A percentile compares a stretch with the other conserved stretches of the same genome.
phyloP scores from a whole-genome alignment of 345 rosid genomes.

The Ricinus communis region DNA sequence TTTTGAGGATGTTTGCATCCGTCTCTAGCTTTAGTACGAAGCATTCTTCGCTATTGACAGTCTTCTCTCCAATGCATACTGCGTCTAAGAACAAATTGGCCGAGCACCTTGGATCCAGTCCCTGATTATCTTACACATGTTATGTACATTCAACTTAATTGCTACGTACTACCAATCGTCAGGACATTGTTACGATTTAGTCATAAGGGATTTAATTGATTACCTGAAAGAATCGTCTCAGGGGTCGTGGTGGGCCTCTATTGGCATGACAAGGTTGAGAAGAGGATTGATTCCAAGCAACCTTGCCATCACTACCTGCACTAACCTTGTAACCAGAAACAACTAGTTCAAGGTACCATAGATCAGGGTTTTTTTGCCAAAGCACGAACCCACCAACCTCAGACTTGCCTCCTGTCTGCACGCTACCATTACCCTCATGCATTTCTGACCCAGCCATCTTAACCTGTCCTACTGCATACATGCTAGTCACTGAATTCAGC shows the following conservation, averaged over 20 bases:
- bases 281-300: slow-evolving; percentile 90
- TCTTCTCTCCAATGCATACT: slow-evolving; percentile 63
- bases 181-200: too few relatives aligned
- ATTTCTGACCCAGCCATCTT: slow-evolving; percentile 77
- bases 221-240: slow-evolving; percentile 94
- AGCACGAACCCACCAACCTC: slow-evolving; percentile 90
- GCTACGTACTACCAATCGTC: too few relatives aligned
- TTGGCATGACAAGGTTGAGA: slow-evolving; percentile 78
- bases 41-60: slow-evolving; percentile 53
- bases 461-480: slow-evolving; percentile 91
- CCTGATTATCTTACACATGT: slow-evolving; percentile 35
- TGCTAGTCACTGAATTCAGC: slow-evolving; percentile 55
- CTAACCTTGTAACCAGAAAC: slow-evolving; percentile 86
- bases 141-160: background rate
- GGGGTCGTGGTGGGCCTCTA: slow-evolving; percentile 79
- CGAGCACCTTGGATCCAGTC: slow-evolving; percentile 81
- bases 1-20: slow-evolving; percentile 39
- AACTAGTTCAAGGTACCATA: slow-evolving; percentile 80
- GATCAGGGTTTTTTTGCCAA: slow-evolving; percentile 90
- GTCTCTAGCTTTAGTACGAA: slow-evolving; percentile 79
- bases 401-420: slow-evolving; percentile 43
- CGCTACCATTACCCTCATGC: slow-evolving; percentile 55
- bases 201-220: too few relatives aligned
- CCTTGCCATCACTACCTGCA: slow-evolving; percentile 89
- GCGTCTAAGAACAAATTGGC: slow-evolving; percentile 79